phyloP scores from a whole-genome alignment of 768 basidiomycete genomes.

The Cytidiella melzeri region DNA sequence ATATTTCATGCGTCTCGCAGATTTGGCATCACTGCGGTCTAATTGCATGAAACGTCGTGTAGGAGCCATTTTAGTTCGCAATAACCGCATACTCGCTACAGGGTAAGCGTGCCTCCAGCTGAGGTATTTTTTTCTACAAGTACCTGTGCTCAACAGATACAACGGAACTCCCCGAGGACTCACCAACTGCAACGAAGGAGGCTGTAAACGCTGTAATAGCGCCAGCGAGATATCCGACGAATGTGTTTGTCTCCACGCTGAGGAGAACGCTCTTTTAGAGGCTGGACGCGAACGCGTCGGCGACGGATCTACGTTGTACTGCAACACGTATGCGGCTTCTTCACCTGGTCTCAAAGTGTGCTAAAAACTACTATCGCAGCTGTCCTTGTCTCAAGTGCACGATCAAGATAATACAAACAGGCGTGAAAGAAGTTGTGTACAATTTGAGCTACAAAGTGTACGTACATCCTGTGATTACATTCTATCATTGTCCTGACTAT shows the following conservation, averaged over 20 bases:
- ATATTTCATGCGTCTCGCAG: constrained; percentile 96
- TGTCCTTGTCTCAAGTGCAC: constrained; percentile 97
- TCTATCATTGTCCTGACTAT: not conserved
- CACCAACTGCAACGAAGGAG: constrained; percentile 86
- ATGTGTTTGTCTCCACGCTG: constrained; percentile 94
- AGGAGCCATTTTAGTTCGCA: constrained; percentile 87
- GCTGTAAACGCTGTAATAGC: constrained; percentile 77
- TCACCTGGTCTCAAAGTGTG: not conserved
- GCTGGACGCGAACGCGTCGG: constrained; percentile 91
- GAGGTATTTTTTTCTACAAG: not conserved
- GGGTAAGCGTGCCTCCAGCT: constrained; percentile 41
- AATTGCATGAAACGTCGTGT: constrained; percentile 98
- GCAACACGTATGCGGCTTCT: constrained; percentile 77
- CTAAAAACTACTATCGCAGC: constrained; percentile 34
- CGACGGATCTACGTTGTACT: constrained; percentile 80
- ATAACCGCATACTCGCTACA: constrained; percentile 72
- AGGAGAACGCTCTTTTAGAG: constrained; percentile 95
- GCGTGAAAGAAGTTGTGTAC: constrained; percentile 89
- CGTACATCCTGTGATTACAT: constrained; percentile 24
- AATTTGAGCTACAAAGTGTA: constrained; percentile 94
- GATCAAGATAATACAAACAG: constrained; percentile 95
- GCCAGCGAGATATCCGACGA: constrained; percentile 51
- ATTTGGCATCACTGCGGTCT: constrained; percentile 81
- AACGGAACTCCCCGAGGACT: constrained; percentile 94
- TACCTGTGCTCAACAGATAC: constrained; percentile 47